phyloP scores from a whole-genome alignment of 192 early-diverging fungal genomes.

The Coemansia sp. region DNA sequence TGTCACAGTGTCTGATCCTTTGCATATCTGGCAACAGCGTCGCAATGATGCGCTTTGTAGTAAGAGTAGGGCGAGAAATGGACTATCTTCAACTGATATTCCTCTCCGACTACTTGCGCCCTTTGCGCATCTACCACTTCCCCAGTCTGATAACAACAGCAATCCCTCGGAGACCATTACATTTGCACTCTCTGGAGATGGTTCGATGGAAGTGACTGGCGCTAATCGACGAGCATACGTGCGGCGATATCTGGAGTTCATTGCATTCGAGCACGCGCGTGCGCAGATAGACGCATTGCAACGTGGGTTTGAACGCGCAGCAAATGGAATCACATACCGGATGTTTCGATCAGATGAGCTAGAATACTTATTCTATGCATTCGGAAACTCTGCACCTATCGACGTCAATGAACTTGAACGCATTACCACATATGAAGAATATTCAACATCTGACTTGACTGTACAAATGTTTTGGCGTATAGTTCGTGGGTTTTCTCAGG shows the following conservation, averaged over 20 bases:
- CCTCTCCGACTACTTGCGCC: not conserved
- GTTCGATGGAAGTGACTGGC: constrained; percentile 70
- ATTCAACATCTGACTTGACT: constrained; percentile 59
- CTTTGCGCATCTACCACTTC: not conserved
- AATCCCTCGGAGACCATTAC: too few species aligned
- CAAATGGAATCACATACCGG: constrained; percentile 44
- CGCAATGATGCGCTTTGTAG: not conserved
- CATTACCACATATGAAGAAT: constrained; percentile 79
- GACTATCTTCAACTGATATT: too few species aligned
- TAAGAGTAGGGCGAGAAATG: too few species aligned
- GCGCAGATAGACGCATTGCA: constrained; percentile 73
- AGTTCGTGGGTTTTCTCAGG: constrained; percentile 61
- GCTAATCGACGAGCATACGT: constrained; percentile 75
- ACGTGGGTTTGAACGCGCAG: constrained; percentile 67
- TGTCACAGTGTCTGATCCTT: constrained; percentile 64
- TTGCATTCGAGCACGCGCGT: constrained; percentile 60
- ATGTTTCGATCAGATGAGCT: constrained; percentile 67
- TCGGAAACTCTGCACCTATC: constrained; percentile 39
- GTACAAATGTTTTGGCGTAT: constrained; percentile 84
- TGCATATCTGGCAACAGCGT: constrained; percentile 13
- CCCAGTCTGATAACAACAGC: not conserved
- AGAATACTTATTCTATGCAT: constrained; percentile 70
- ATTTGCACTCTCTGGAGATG: constrained; percentile 51
- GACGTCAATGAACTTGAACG: constrained; percentile 72
- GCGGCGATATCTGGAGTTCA: constrained; percentile 64